Percentiles rank a stretch among this genome's conserved stretches.
phyloP scores from a whole-genome alignment of 2,329 filamentous ascomycete species.

The Saccharata proteae region DNA sequence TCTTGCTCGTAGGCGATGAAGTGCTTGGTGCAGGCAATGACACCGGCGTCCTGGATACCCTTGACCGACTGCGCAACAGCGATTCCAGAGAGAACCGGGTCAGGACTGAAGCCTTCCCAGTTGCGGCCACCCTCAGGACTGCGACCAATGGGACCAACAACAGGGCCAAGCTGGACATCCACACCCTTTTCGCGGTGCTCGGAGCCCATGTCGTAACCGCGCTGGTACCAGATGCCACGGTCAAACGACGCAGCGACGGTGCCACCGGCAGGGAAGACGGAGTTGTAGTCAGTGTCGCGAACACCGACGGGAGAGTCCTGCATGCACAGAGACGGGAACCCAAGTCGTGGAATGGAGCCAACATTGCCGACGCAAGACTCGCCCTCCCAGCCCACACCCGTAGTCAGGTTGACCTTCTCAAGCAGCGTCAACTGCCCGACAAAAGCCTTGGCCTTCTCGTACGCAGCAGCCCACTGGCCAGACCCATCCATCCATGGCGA shows the following conservation, averaged over 20 bases:
- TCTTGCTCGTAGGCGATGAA: slow-evolving; percentile 63
- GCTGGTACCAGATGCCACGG: slow-evolving; percentile 53
- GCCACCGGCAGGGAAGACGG: slow-evolving; percentile 67
- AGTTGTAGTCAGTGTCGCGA: slow-evolving; percentile 65
- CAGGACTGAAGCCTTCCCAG: slow-evolving; percentile 61
- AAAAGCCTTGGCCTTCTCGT: slow-evolving; percentile 62
- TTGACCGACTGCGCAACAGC: slow-evolving; percentile 60
- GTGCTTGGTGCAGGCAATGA: slow-evolving; percentile 67
- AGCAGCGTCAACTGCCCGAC: slow-evolving; percentile 71
- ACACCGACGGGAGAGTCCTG: slow-evolving; percentile 78
- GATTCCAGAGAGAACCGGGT: slow-evolving; percentile 63
- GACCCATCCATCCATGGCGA: slow-evolving; percentile 74
- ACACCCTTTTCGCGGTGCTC: slow-evolving; percentile 67
- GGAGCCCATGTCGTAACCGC: slow-evolving; percentile 61
- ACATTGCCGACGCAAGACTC: slow-evolving; percentile 67
- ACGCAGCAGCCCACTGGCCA: slow-evolving; percentile 64
- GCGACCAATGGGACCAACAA: slow-evolving; percentile 61
- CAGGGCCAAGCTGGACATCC: slow-evolving; percentile 65
- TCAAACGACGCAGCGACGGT: slow-evolving; percentile 79
- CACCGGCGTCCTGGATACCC: slow-evolving; percentile 70
- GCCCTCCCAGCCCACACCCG: slow-evolving; percentile 64
- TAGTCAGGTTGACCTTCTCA: slow-evolving; percentile 93
- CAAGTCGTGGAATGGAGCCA: slow-evolving; percentile 57
- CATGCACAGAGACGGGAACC: slow-evolving; percentile 64
- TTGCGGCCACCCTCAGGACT: slow-evolving; percentile 56